Evolutionary conservation across 352 stramenopile species (phyloP).

Genomic region (Globisporangium sylvaticum): DNA sequence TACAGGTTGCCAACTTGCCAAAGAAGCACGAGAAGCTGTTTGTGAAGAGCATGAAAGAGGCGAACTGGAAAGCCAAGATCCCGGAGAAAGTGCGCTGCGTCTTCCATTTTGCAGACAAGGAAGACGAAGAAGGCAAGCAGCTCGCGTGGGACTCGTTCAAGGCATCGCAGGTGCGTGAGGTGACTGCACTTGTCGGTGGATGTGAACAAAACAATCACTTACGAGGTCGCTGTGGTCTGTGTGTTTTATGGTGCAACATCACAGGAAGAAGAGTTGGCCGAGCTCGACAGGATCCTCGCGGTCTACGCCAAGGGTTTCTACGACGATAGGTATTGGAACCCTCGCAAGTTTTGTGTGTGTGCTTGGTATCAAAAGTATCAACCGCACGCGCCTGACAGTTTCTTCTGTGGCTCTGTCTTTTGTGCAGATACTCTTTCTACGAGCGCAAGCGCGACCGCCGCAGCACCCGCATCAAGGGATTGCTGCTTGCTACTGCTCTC

Average conservation of each 20-base stretch:
- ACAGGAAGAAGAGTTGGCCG: slow-evolving; percentile 52
- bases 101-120: slow-evolving; percentile 64
- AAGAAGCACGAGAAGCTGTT: slow-evolving; percentile 63
- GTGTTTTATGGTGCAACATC: neutral
- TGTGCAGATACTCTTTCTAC: slow-evolving; percentile 44
- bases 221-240: neutral
- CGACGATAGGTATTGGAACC: slow-evolving; percentile 33
- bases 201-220: neutral
- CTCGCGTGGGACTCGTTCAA: slow-evolving; percentile 59
- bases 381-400: neutral
- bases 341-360: neutral
- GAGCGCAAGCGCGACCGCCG: slow-evolving; percentile 55
- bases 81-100: slow-evolving; percentile 73
- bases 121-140: slow-evolving; percentile 51
- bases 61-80: slow-evolving; percentile 68
- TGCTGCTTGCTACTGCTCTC: slow-evolving; percentile 43
- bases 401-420: neutral
- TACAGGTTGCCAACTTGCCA: slow-evolving; percentile 49
- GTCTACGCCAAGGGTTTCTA: slow-evolving; percentile 75
- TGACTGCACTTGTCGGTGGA: neutral
- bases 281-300: slow-evolving; percentile 52
- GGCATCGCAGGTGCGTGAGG: slow-evolving; percentile 43
- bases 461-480: slow-evolving; percentile 49
- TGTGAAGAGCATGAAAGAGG: slow-evolving; percentile 42
- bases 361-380: neutral